These are phyloP conservation scores for Termitomyces sp. DNA, from an alignment of 768 basidiomycete species.

Conservation along the genomic window DNA sequence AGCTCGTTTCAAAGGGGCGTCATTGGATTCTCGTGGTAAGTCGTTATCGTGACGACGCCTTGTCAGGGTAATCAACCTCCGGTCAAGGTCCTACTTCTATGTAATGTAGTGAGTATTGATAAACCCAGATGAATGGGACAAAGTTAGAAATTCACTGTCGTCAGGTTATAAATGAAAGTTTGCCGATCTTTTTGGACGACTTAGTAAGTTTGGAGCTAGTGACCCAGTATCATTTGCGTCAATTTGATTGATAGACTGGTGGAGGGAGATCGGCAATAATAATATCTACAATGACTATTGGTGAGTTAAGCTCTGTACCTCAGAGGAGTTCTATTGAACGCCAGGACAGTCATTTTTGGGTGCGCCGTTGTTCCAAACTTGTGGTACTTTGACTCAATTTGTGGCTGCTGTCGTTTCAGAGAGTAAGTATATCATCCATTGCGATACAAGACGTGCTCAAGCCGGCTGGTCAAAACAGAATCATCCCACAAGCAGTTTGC, in stretches of 20 bases:
- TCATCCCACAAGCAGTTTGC: conserved; percentile 69
- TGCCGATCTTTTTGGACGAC: conserved; percentile 78
- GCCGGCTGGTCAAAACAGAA: conserved; percentile 20
- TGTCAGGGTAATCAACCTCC: background rate
- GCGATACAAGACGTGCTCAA: background rate
- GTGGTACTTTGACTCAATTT: background rate
- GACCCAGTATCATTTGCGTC: background rate
- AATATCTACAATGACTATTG: conserved; percentile 71
- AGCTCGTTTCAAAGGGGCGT: conserved; percentile 56
- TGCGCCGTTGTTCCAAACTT: conserved; percentile 25
- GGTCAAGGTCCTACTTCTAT: conserved; percentile 70
- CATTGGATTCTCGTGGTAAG: conserved; percentile 93
- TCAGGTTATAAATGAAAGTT: conserved; percentile 76
- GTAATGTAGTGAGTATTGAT: conserved; percentile 67
- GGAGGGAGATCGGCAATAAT: conserved; percentile 73
- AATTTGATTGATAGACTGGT: conserved; percentile 25
- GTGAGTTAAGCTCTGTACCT: conserved; percentile 25
- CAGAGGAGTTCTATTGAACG: background rate
- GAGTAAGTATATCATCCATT: conserved; percentile 42
- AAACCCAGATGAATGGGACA: background rate
- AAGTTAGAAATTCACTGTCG: background rate
- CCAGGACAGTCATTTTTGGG: conserved; percentile 73
- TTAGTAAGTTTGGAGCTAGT: conserved; percentile 39
- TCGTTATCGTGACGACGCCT: background rate
- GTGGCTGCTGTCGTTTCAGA: conserved; percentile 37